These are phyloP conservation scores for Penicillium sp. DNA, from an alignment of 2,329 filamentous ascomycete species.

Conservation along the genomic window DNA sequence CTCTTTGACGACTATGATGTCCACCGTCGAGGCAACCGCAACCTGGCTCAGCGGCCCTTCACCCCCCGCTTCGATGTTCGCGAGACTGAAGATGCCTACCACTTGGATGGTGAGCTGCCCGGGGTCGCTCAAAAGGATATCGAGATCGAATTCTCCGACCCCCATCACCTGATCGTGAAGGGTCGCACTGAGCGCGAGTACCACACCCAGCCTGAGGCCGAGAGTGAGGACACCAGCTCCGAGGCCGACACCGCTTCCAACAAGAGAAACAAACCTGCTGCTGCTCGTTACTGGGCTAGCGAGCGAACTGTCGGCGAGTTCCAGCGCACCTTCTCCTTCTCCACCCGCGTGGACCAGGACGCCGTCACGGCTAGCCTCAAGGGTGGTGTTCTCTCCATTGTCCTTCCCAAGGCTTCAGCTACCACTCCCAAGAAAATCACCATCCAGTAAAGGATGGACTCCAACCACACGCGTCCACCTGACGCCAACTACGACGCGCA, in stretches of 20 bases:
- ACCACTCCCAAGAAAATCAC: constrained; percentile 54
- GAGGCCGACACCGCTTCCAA: constrained; percentile 17
- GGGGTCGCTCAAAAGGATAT: constrained; percentile 49
- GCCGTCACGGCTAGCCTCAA: constrained; percentile 62
- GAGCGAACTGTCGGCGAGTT: constrained; percentile 63
- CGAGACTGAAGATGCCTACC: constrained; percentile 46
- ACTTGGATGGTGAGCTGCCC: constrained; percentile 51
- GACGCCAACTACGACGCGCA: neutral
- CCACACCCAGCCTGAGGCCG: constrained; percentile 43
- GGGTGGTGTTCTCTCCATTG: constrained; percentile 59
- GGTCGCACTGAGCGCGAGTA: constrained; percentile 44
- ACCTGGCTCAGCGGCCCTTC: constrained; percentile 32
- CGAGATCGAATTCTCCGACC: constrained; percentile 50
- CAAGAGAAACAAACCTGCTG: constrained; percentile 17
- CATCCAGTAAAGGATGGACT: constrained; percentile 50
- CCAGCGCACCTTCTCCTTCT: constrained; percentile 61
- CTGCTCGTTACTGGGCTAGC: constrained; percentile 58
- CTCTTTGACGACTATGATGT: neutral
- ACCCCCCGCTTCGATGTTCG: constrained; percentile 50
- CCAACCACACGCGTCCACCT: neutral
- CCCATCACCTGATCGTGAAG: constrained; percentile 49
- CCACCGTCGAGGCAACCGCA: constrained; percentile 31
- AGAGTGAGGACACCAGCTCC: constrained; percentile 45
- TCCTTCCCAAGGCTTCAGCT: constrained; percentile 58
- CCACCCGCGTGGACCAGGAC: constrained; percentile 59